phyloP scores from a whole-genome alignment of 768 basidiomycete species.

The Mycena amicta region DNA sequence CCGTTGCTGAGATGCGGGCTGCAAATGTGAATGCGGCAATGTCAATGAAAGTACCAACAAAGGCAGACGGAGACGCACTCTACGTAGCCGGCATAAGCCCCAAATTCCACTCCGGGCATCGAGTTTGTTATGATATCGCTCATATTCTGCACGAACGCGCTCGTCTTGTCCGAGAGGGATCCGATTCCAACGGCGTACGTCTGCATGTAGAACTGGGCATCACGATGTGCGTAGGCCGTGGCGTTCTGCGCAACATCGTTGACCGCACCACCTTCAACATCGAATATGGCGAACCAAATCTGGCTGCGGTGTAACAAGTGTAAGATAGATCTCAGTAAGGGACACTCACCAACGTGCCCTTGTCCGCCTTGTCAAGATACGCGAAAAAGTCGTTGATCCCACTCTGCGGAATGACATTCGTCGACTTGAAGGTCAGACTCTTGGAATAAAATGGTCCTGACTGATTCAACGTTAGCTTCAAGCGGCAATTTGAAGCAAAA shows the following conservation, averaged over 20 bases:
- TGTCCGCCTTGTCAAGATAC: slow-evolving; percentile 19
- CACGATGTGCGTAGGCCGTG: slow-evolving; percentile 22
- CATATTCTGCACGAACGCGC: slow-evolving; percentile 12
- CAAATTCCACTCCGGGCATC: slow-evolving; percentile 18
- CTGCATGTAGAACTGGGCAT: slow-evolving; percentile 21
- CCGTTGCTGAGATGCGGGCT: slow-evolving; percentile 19
- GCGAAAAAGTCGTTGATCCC: slow-evolving; percentile 17
- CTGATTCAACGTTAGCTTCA: background rate
- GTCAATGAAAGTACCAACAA: too few relatives aligned
- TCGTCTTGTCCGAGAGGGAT: slow-evolving; percentile 10
- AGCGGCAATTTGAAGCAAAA: background rate
- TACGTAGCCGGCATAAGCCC: slow-evolving; percentile 24
- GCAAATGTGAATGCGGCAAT: too few relatives aligned
- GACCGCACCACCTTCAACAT: slow-evolving; percentile 20
- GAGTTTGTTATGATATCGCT: slow-evolving; percentile 9
- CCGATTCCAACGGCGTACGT: slow-evolving; percentile 18
- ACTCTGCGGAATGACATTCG: slow-evolving; percentile 8
- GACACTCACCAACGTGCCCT: slow-evolving; percentile 16
- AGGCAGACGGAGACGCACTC: slow-evolving; percentile 23
- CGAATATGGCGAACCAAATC: slow-evolving; percentile 25
- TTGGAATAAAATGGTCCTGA: slow-evolving; percentile 22
- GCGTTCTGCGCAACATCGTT: slow-evolving; percentile 20
- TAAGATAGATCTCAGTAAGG: too few relatives aligned
- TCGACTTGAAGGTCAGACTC: slow-evolving; percentile 17
- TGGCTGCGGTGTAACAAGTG: too few relatives aligned